Evolutionary conservation across 768 basidiomycete species (phyloP), one percentile per base, ranked within the genome.

Genomic region (Podaxis mareebaensis): DNA sequence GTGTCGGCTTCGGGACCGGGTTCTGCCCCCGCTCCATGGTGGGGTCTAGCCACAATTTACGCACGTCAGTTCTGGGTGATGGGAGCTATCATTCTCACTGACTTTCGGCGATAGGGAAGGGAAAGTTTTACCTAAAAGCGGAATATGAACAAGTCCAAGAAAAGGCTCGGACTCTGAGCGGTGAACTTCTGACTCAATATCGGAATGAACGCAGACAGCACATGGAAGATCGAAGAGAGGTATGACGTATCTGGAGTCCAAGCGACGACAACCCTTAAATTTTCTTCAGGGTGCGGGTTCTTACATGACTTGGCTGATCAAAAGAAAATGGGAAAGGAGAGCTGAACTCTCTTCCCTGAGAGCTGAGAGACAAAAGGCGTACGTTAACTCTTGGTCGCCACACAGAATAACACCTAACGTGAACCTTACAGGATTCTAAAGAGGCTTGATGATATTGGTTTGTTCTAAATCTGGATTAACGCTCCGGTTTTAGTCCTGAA

Each of bases 141-240:
- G 55, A 57, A 42, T 57, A 57, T 57, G 55, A 57, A 10, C 20
- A 57, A 22, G 38, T 57, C 22, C 55, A 17, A 40, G 26, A 13
- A 12, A 42, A 24, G 12, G 55, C 24, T 15, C 38, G 15, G n/a
- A 57, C 12, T 20, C 22, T 57, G 39, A 39, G 12, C 13, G 20
- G 40, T 40, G 55, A 57, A 15, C 7, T 26, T 12, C 39, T 57
- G 6, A 0, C 22, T 11, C 22, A 22, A 20, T 36, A 38, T 11
- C 53, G 33, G 36, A 39, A 57, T 17, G 55, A 57, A 57, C 22
- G 53, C 30, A 55, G 24, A 55, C 53, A 55, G 20, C 12, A 8
- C 3, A 17, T n/a, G 30, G 33, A 55, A 15, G 30, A 13, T 10
- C n/a, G 8, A 12, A 55, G 20, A 39, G 53, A 55, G 53, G 53